phyloP scores from a whole-genome alignment of 1,139 yeast species.

The Debaryomyces fabryi region DNA sequence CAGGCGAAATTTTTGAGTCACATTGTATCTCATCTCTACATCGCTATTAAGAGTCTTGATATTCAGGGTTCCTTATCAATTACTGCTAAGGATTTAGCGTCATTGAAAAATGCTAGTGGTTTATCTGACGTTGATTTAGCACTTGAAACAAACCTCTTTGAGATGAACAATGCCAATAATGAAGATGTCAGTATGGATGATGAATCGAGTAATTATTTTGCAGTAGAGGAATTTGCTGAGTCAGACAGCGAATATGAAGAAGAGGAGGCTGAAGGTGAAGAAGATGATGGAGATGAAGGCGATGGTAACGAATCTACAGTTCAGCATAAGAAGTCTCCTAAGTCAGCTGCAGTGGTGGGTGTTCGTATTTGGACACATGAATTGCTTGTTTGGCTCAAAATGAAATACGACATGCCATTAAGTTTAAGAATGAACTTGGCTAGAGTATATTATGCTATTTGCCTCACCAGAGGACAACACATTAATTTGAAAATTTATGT shows the following conservation, averaged over 20 bases:
- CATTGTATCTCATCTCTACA: constrained; percentile 75
- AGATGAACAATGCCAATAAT: constrained; percentile 21
- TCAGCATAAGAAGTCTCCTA: constrained; percentile 62
- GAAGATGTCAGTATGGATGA: constrained; percentile 22
- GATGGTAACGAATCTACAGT: constrained; percentile 34
- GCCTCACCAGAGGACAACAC: constrained; percentile 76
- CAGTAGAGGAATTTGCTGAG: constrained; percentile 25
- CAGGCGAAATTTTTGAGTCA: constrained; percentile 77
- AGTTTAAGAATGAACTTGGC: constrained; percentile 63
- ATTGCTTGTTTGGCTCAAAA: constrained; percentile 73
- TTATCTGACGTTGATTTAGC: constrained; percentile 54
- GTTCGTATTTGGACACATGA: constrained; percentile 91
- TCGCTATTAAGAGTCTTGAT: constrained; percentile 77
- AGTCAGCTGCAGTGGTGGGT: constrained; percentile 73
- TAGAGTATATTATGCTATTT: constrained; percentile 70
- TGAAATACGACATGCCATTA: constrained; percentile 83
- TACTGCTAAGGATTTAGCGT: constrained; percentile 61
- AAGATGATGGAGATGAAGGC: constrained; percentile 44
- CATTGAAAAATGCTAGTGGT: constrained; percentile 34
- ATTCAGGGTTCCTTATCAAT: constrained; percentile 73
- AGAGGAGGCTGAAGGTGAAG: constrained; percentile 31
- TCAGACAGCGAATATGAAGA: constrained; percentile 43
- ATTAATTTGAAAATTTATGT: constrained; percentile 63
- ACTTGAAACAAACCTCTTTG: constrained; percentile 54
- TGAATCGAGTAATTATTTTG: constrained; percentile 22